These are phyloP conservation scores for Castanea mollissima DNA, from an alignment of 306 rosid species.

Conservation along the genomic window DNA sequence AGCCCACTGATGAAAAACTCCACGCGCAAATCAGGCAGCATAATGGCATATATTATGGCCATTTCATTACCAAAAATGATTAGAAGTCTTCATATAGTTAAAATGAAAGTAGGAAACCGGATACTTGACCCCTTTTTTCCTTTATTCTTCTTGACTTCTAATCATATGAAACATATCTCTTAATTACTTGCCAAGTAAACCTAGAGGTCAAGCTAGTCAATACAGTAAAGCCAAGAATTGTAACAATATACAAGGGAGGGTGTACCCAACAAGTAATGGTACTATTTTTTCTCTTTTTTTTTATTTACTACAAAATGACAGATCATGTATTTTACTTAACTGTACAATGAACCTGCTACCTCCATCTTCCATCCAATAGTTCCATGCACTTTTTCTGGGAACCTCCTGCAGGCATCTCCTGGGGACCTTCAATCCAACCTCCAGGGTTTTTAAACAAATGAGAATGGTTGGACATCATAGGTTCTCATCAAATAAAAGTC, in stretches of 20 bases:
- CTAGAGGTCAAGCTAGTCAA: constrained; percentile 17
- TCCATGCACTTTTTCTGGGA: constrained; percentile 24
- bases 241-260: constrained; percentile 42
- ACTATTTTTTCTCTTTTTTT: constrained; percentile 6
- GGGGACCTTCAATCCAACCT: constrained; percentile 57
- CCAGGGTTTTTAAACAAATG: constrained; percentile 12
- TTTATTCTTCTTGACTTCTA: not conserved
- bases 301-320: constrained; percentile 31
- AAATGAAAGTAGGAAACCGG: too few relatives aligned
- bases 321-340: constrained; percentile 33
- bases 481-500: constrained; percentile 29
- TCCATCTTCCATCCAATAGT: constrained; percentile 25
- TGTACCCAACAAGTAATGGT: constrained; percentile 24
- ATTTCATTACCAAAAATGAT: too few relatives aligned
- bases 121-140: not conserved
- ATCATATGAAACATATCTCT: not conserved
- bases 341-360: constrained; percentile 57
- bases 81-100: too few relatives aligned
- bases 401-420: constrained; percentile 29
- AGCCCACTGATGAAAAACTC: too few relatives aligned
- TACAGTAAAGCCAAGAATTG: constrained; percentile 25
- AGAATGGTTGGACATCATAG: constrained; percentile 43
- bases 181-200: constrained; percentile 27
- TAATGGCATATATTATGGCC: too few relatives aligned
- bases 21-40: too few relatives aligned